These are phyloP conservation scores for Tuber magnatum DNA, from an alignment of 495 filamentous ascomycete genomes.

Conservation along the genomic window DNA sequence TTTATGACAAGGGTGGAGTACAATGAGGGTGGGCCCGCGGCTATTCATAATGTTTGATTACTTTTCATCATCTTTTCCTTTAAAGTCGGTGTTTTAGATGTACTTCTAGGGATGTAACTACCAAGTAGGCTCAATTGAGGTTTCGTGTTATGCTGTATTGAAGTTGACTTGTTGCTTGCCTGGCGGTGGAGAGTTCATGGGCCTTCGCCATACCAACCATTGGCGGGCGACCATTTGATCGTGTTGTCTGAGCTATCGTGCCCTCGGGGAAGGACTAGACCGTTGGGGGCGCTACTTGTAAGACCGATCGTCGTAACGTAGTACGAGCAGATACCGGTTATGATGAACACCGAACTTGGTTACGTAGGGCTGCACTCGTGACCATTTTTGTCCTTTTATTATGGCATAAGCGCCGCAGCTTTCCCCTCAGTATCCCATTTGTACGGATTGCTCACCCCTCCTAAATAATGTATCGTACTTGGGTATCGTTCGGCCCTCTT, in stretches of 20 bases:
- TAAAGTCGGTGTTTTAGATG: slow-evolving; percentile 3
- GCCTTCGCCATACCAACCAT: background rate
- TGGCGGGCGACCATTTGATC: background rate
- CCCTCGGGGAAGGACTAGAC: background rate
- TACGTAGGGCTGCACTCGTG: background rate
- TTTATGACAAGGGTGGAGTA: slow-evolving; percentile 69
- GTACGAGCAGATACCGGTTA: too few species aligned
- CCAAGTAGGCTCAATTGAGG: background rate
- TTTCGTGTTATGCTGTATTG: background rate
- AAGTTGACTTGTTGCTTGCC: background rate
- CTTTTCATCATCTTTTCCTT: slow-evolving; percentile 25
- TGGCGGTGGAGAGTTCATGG: background rate
- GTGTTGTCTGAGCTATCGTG: background rate
- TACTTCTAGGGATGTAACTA: slow-evolving; percentile 1
- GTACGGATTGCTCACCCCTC: background rate
- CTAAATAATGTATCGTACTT: background rate
- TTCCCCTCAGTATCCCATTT: background rate
- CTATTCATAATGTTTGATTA: slow-evolving; percentile 50
- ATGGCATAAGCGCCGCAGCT: background rate
- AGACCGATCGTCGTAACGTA: background rate
- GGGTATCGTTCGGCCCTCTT: background rate
- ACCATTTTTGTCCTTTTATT: background rate
- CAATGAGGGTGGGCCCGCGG: slow-evolving; percentile 67
- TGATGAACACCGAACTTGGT: background rate
- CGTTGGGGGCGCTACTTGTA: background rate